Conservation (phyloP, 2,329 filamentous ascomycete genomes). For the Talaromyces funiculosus region DNA sequence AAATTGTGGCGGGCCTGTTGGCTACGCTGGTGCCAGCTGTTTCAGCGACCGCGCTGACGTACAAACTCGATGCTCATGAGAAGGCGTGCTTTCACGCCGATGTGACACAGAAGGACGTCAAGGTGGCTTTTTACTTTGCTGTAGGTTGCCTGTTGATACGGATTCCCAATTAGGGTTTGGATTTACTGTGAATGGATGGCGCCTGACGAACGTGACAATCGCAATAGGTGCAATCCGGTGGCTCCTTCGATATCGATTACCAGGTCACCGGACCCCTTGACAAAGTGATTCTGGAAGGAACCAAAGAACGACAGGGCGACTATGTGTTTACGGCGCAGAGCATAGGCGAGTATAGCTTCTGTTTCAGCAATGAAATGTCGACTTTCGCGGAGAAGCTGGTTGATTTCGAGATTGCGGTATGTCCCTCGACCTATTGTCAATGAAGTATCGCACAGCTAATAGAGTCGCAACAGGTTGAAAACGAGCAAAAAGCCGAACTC, state of each 20-base stretch:
- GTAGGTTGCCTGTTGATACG: slow-evolving; percentile 50
- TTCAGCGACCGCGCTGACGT: slow-evolving; percentile 86
- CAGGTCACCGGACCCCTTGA: slow-evolving; percentile 73
- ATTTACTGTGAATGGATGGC: background rate
- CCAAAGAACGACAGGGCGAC: slow-evolving; percentile 91
- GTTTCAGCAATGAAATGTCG: slow-evolving; percentile 98
- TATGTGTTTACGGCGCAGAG: slow-evolving; percentile 94
- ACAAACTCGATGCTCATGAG: slow-evolving; percentile 84
- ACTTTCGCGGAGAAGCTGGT: slow-evolving; percentile 97
- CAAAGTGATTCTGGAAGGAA: slow-evolving; percentile 75
- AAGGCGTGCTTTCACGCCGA: slow-evolving; percentile 90
- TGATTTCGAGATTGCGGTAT: slow-evolving; percentile 92
- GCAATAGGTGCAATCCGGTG: slow-evolving; percentile 89
- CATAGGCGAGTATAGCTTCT: slow-evolving; percentile 87
- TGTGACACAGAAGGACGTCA: slow-evolving; percentile 71
- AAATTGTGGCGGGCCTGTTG: slow-evolving; percentile 61
- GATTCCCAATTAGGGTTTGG: background rate
- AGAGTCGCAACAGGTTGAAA: slow-evolving; percentile 65
- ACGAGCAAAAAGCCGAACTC: slow-evolving; percentile 74
- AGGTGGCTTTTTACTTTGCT: slow-evolving; percentile 98
- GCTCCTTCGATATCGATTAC: slow-evolving; percentile 96
- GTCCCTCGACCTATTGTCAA: slow-evolving; percentile 23
- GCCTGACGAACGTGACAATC: background rate
- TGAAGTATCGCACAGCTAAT: background rate
- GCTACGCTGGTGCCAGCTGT: slow-evolving; percentile 65